These are phyloP conservation scores for Ambrosiella xylebori DNA, from an alignment of 2,329 filamentous ascomycete genomes.

Conservation along the genomic window DNA sequence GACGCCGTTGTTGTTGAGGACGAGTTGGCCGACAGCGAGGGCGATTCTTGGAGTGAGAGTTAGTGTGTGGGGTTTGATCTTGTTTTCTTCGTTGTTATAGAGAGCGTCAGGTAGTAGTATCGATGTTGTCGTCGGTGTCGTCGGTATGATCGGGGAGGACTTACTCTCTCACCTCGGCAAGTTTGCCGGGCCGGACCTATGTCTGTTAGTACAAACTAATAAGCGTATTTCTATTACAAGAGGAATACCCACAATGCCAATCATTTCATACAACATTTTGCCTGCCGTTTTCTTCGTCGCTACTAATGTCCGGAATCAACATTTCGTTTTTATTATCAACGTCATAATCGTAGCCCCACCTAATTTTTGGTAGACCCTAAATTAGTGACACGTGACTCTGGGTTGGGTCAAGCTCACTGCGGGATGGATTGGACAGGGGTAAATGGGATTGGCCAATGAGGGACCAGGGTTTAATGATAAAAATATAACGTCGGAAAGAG, in stretches of 20 bases:
- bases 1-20: slow-evolving; percentile 72
- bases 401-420: neutral
- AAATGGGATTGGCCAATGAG: neutral
- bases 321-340: neutral
- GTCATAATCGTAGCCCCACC: neutral
- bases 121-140: too few relatives aligned
- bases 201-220: neutral
- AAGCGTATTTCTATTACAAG: slow-evolving; percentile 10
- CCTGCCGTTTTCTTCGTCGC: neutral
- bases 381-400: too few relatives aligned
- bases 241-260: slow-evolving; percentile 60
- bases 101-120: neutral
- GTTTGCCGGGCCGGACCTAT: slow-evolving; percentile 79
- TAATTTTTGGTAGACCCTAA: neutral
- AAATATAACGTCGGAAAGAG: neutral
- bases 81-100: neutral
- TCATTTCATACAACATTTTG: slow-evolving; percentile 91
- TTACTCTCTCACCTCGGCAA: slow-evolving; percentile 91
- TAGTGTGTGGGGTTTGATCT: slow-evolving; percentile 6
- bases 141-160: slow-evolving; percentile 19
- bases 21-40: slow-evolving; percentile 61
- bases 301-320: neutral
- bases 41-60: slow-evolving; percentile 50
- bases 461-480: neutral
- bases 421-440: neutral